These are phyloP conservation scores for Arthrobotrys conoides DNA, from an alignment of 2,329 filamentous ascomycete genomes.

Conservation along the genomic window DNA sequence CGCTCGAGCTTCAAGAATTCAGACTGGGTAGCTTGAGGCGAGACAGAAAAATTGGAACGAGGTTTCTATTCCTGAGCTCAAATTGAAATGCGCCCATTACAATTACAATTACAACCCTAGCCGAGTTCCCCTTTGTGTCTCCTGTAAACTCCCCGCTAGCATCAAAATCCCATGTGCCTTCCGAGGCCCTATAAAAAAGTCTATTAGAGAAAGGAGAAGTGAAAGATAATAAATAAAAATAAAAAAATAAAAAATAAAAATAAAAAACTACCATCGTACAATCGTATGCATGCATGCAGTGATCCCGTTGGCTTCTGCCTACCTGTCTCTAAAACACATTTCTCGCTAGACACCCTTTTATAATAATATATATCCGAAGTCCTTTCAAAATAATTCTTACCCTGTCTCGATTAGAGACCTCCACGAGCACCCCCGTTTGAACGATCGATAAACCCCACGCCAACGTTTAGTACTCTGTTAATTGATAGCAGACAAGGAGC, in stretches of 20 bases:
- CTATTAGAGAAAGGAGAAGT: background rate
- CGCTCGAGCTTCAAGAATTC: slow-evolving; percentile 18
- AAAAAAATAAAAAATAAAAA: background rate
- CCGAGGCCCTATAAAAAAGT: slow-evolving; percentile 18
- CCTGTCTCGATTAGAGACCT: slow-evolving; percentile 39
- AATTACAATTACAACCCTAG: slow-evolving; percentile 2
- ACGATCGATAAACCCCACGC: slow-evolving; percentile 48
- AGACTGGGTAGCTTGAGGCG: slow-evolving; percentile 31
- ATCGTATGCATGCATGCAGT: slow-evolving; percentile 43
- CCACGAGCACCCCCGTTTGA: slow-evolving; percentile 40
- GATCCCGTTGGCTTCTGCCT: slow-evolving; percentile 54
- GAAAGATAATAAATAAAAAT: background rate
- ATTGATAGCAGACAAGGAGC: slow-evolving; percentile 48
- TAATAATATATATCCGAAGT: slow-evolving; percentile 30
- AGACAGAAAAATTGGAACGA: slow-evolving; percentile 21
- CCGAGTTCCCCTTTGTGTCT: slow-evolving; percentile 31
- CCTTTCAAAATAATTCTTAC: slow-evolving; percentile 27
- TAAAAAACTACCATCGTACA: background rate
- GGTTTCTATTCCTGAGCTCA: slow-evolving; percentile 9
- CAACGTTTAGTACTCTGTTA: slow-evolving; percentile 36
- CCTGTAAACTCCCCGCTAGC: slow-evolving; percentile 31
- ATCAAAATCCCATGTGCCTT: slow-evolving; percentile 55
- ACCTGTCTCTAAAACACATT: slow-evolving; percentile 22
- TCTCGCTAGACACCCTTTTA: slow-evolving; percentile 15
- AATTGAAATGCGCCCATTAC: slow-evolving; percentile 36